A percentile compares a stretch with the other conserved stretches of the same genome.
These are phyloP conservation scores for Irpex sp. DNA, from an alignment of 1,284 basidiomycete genomes.

Conservation along the genomic window DNA sequence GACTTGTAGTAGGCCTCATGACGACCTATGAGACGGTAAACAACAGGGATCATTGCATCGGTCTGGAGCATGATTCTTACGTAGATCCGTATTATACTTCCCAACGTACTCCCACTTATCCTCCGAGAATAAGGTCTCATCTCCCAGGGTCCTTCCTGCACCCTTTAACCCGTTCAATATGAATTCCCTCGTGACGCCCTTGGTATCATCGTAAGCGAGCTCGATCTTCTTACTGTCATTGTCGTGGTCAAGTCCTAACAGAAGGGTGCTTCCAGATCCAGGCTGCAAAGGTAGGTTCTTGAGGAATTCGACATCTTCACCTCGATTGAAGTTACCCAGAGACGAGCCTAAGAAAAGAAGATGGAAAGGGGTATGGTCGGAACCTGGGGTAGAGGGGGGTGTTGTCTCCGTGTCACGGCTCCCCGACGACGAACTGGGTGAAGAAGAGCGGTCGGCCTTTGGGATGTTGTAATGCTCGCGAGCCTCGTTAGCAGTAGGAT, in stretches of 20 bases:
- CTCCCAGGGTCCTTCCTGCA: conserved; percentile 59
- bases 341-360: conserved; percentile 94
- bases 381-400: conserved; percentile 37
- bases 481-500: conserved; percentile 14
- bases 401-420: conserved; percentile 28
- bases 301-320: conserved; percentile 75
- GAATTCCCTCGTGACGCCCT: conserved; percentile 78
- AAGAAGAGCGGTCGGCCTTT: conserved; percentile 23
- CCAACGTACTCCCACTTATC: conserved; percentile 84
- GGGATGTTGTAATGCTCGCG: conserved; percentile 18
- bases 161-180: conserved; percentile 86
- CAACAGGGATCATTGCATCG: background rate
- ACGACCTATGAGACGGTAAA: conserved; percentile 45
- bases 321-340: conserved; percentile 87
- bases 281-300: conserved; percentile 75
- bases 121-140: conserved; percentile 58
- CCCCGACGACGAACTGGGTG: conserved; percentile 27
- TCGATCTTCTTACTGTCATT: conserved; percentile 68
- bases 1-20: conserved; percentile 89
- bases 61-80: conserved; percentile 39
- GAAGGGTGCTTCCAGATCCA: conserved; percentile 65
- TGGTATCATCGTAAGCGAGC: conserved; percentile 79
- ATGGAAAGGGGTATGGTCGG: conserved; percentile 54
- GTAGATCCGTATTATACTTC: conserved; percentile 65
- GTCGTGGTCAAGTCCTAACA: conserved; percentile 86